Evolutionary conservation across 2,329 filamentous ascomycete species (phyloP).

Genomic region (Hymenotorrendiella dingleyae): DNA sequence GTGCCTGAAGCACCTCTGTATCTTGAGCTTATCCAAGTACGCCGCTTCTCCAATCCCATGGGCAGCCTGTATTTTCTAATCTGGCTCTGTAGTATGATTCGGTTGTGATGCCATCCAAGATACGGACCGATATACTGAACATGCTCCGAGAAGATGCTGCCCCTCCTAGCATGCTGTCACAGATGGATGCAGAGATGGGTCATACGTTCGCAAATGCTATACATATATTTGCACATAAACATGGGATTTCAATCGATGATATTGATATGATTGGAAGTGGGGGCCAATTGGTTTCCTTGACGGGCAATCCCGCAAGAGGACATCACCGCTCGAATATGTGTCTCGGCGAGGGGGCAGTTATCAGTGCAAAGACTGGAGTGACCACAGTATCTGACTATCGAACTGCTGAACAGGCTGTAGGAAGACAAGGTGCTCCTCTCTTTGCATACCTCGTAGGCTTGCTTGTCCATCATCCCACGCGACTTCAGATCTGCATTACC

Average conservation of each 20-base stretch:
- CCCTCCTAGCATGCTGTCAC: conserved; percentile 30
- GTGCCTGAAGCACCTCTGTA: conserved; percentile 25
- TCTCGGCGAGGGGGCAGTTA: conserved; percentile 30
- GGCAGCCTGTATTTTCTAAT: no score
- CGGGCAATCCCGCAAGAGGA: conserved; percentile 25
- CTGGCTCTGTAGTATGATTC: conserved; percentile 28
- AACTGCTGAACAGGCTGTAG: conserved; percentile 31
- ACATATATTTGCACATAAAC: conserved; percentile 28
- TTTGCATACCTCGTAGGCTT: conserved; percentile 29
- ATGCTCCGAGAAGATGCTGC: conserved; percentile 30
- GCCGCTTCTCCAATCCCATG: no score
- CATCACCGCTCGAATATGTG: conserved; percentile 31
- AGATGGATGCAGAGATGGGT: conserved; percentile 31
- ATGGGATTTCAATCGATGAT: conserved; percentile 27
- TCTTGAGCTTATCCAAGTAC: conserved; percentile 28
- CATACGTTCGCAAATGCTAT: conserved; percentile 30
- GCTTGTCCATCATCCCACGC: conserved; percentile 28
- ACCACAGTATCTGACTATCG: conserved; percentile 31
- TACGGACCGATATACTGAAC: conserved; percentile 28
- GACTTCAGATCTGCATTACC: conserved; percentile 29
- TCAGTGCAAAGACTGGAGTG: conserved; percentile 30
- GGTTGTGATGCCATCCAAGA: conserved; percentile 31
- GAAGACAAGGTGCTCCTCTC: conserved; percentile 29
- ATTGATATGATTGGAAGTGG: conserved; percentile 30
- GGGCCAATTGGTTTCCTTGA: conserved; percentile 28